Conservation (phyloP, 2,329 filamentous ascomycete species). For the Botrytis paeoniae region DNA sequence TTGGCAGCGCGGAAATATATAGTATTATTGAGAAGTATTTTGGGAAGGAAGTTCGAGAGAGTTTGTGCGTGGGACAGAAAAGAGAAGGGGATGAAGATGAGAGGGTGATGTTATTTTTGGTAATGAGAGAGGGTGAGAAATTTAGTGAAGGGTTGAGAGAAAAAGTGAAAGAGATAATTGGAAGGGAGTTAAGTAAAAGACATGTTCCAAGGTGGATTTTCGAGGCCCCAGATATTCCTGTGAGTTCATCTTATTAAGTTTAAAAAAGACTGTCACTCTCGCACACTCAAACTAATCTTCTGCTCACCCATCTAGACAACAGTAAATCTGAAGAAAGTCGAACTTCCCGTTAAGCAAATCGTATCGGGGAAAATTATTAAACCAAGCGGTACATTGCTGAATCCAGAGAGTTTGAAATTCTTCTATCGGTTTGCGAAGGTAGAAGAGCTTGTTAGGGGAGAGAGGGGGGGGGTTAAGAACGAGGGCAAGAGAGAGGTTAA, state of each 20-base stretch:
- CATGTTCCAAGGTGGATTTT: conserved; percentile 79
- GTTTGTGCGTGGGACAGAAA: conserved; percentile 70
- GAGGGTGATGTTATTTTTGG: conserved; percentile 56
- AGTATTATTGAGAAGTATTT: conserved; percentile 46
- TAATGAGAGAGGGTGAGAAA: conserved; percentile 55
- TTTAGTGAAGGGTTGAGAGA: conserved; percentile 55
- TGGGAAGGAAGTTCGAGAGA: conserved; percentile 67
- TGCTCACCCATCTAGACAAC: conserved; percentile 57
- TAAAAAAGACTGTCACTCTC: neutral
- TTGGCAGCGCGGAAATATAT: conserved; percentile 79
- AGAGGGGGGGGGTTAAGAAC: too few species aligned
- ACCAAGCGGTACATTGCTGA: conserved; percentile 72
- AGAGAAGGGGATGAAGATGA: conserved; percentile 58
- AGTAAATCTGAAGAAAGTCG: conserved; percentile 82
- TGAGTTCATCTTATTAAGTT: conserved; percentile 43
- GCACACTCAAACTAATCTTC: neutral
- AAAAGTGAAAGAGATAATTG: conserved; percentile 63
- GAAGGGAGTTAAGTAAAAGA: conserved; percentile 62
- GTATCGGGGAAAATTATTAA: conserved; percentile 72
- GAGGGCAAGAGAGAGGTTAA: neutral
- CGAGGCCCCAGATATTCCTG: conserved; percentile 76
- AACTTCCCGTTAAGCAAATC: conserved; percentile 80
- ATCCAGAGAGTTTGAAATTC: conserved; percentile 71
- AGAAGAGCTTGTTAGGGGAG: conserved; percentile 46
- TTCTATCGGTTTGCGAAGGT: conserved; percentile 77